Evolutionary conservation across 73 alveolate genomes (phyloP), one percentile per base, ranked within the genome.

Genomic region (Paramecium sexaurelia): DNA sequence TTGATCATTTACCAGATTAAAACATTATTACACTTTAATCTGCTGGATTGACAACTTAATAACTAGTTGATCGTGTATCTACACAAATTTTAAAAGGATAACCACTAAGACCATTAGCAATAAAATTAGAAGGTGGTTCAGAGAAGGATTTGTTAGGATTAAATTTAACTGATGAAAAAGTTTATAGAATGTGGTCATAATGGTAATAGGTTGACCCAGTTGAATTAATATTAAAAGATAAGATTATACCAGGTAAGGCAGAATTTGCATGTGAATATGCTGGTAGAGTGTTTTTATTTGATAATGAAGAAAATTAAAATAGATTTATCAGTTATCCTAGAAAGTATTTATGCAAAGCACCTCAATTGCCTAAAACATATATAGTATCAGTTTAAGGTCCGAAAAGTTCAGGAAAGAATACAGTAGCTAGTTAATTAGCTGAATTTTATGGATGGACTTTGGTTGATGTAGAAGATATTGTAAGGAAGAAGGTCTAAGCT

Each of bases 171-270:
- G 99, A 96, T 75, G 98, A 97, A 37, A 95, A 96, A 29, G 87
- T 98, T 26, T 96, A 98, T 37, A 94, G 99, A 75, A 92, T 94
- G 85, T 98, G 99, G 99, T 95, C 98, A 66, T 93, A 94, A 55
- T 98, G 99, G 99, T 92, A 94, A 45, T 95, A 98, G 87, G 94
- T 95, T 24, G 99, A 98, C 75, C 98, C 99, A 84, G 99, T 98
- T 8, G 99, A 87, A 43, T 69, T 99, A 22, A 85, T 96, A 55
- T 93, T 92, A 83, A 94, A 98, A 71, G 99, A 98, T 67, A 95
- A 95, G 91, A 97, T 98, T 55, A 92, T 96, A 39, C 91, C 95
- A 7, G 99, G 99, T 20, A 85, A 83, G 11, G 94, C 99, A 10
- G 99, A 98, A 55, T 96, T 85, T 92, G 98, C 99, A 19, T 98